phyloP scores from a whole-genome alignment of 2,329 filamentous ascomycete species.

The Pseudogymnoascus sp. region DNA sequence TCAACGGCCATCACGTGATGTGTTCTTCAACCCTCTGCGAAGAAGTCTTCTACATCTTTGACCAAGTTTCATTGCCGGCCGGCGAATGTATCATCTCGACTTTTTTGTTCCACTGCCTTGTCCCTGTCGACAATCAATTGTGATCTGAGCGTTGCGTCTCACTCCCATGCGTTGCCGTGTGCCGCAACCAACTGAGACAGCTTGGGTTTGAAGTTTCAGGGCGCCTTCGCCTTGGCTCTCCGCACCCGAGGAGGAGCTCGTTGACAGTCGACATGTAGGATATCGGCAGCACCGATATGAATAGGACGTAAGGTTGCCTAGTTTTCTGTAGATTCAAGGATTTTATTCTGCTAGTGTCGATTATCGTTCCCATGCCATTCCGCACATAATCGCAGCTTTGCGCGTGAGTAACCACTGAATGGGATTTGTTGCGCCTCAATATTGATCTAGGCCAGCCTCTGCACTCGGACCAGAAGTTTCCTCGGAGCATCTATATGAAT shows the following conservation, averaged over 20 bases:
- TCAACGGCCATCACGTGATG: background rate
- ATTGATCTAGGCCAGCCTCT: background rate
- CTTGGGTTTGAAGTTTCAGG: background rate
- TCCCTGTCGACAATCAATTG: background rate
- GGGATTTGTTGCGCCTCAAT: background rate
- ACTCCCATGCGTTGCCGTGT: background rate
- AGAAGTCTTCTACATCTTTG: background rate
- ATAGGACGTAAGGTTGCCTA: background rate
- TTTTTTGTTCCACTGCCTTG: slow-evolving; percentile 4
- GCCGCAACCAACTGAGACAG: background rate
- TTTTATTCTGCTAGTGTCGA: background rate
- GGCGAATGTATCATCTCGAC: background rate
- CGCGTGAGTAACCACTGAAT: background rate
- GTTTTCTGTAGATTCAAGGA: background rate
- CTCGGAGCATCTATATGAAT: background rate
- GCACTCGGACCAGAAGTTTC: background rate
- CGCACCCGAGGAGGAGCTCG: background rate
- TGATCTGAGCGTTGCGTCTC: slow-evolving; percentile 2
- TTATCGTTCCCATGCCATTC: background rate
- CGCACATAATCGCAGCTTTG: background rate
- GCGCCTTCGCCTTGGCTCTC: background rate
- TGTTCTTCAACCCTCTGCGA: background rate
- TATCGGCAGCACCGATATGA: background rate
- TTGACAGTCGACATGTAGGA: background rate
- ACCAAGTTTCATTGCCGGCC: background rate